phyloP scores from a whole-genome alignment of 148 eudicot genomes.

The Persicaria tinctoria region DNA sequence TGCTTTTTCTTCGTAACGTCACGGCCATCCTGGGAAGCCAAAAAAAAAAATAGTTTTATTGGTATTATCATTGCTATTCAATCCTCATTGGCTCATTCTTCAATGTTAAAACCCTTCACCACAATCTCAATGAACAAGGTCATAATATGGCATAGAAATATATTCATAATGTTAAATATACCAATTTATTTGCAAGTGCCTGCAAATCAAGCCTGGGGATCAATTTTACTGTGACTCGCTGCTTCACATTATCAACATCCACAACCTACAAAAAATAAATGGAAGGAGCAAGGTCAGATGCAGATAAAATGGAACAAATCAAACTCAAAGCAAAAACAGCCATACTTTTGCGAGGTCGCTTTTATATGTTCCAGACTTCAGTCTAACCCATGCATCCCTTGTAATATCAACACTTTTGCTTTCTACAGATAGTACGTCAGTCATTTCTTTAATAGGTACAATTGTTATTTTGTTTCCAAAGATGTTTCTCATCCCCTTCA shows the following conservation, averaged over 20 bases:
- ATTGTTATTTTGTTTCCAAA: conserved; percentile 57
- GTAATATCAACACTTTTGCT: conserved; percentile 80
- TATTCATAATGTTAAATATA: conserved; percentile 11
- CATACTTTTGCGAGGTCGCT: conserved; percentile 93
- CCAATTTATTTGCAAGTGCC: conserved; percentile 79
- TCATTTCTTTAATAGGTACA: conserved; percentile 97
- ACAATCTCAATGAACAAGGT: background rate
- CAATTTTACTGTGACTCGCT: conserved; percentile 78
- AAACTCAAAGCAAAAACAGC: background rate
- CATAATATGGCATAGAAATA: background rate
- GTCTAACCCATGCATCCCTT: conserved; percentile 90
- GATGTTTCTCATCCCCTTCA: conserved; percentile 86
- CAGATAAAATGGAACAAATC: background rate
- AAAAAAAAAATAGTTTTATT: background rate
- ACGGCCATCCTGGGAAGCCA: conserved; percentile 73
- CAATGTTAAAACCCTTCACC: background rate
- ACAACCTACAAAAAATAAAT: conserved; percentile 46
- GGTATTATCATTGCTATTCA: too few relatives aligned
- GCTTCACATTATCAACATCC: conserved; percentile 90
- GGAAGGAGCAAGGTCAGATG: conserved; percentile 7
- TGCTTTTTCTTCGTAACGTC: conserved; percentile 83
- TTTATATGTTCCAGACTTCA: conserved; percentile 85
- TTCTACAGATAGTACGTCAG: conserved; percentile 96
- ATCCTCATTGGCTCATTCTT: too few relatives aligned
- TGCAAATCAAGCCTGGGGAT: conserved; percentile 93